Evolutionary conservation across 345 rosid species (phyloP), one percentile per base, ranked within the genome.

Genomic region (Capsella bursapastoris): DNA sequence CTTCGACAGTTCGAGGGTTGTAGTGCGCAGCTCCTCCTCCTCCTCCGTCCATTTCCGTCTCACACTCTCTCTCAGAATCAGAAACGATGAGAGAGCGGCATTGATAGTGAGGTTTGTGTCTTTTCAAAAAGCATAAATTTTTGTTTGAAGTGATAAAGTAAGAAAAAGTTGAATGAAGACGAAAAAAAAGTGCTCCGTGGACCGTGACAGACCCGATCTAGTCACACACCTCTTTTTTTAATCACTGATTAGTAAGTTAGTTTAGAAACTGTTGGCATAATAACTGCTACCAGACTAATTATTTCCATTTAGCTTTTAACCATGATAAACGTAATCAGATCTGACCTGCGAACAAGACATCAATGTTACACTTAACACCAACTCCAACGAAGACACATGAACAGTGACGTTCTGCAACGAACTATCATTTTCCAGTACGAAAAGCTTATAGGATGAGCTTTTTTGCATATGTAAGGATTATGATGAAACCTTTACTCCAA

Each of bases 1-100:
- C 97, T 75, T 91, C 91, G 3, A 91, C 92, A 0, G 93, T 91
- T 80, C 89, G 76, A 1, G 82, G 89, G 53, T 82, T 84, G 81
- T 83, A 87, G 78, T 74, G 91, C 1, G 82, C 78, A 41, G 82
- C 86, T 52, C 64, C 64, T 76, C 75, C 82, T 63, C 53, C 86
- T 51, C 67, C 63, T 76, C 75, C 82, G 59, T 57, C 63, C 83
- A 72, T 70, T 5, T 34, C 16, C 8, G 37, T 50, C 61, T 31
- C n/a, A 0, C 7, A 22, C 44, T 56, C 55, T 38, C 37, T 57
- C 61, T 44, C 71, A 38, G 41, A 38, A 38, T 6, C 18, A 49
- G 18, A 53, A 29, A 49, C 58, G 27, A 22, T n/a, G 29, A 55
- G 73, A 57, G 40, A 71, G 57, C 63, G 64, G 57, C 67, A 27